A percentile compares a stretch with the other conserved stretches of the same genome.
These are phyloP conservation scores for Chiua sp. DNA, from an alignment of 1,284 basidiomycete species.

Conservation along the genomic window DNA sequence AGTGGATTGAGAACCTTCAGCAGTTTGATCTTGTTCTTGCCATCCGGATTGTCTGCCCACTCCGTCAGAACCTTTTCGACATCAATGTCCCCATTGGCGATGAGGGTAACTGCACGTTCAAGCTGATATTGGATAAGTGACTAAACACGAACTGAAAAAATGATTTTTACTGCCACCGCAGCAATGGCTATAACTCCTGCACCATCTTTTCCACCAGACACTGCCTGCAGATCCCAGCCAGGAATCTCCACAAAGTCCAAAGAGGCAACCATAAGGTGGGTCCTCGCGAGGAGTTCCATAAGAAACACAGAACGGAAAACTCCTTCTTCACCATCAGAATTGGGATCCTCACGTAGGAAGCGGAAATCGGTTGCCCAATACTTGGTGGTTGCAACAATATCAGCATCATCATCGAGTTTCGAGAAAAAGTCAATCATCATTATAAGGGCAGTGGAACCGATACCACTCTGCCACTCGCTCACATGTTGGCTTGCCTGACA, in stretches of 20 bases:
- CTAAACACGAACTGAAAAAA: background rate
- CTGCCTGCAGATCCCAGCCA: background rate
- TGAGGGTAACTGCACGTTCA: background rate
- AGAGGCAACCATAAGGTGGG: background rate
- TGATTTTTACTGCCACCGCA: background rate
- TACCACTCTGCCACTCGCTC: slow-evolving; percentile 10
- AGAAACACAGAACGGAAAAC: background rate
- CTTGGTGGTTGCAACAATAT: background rate
- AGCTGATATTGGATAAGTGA: background rate
- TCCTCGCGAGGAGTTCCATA: background rate
- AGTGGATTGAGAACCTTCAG: slow-evolving; percentile 2
- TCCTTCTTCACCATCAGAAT: background rate
- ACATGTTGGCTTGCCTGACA: slow-evolving; percentile 6
- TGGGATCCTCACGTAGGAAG: background rate
- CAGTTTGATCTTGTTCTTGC: slow-evolving; percentile 1
- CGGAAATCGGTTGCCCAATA: background rate
- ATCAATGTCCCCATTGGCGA: background rate
- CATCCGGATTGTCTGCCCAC: background rate
- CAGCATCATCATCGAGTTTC: background rate
- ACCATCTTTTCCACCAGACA: background rate
- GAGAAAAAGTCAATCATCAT: slow-evolving; percentile 9
- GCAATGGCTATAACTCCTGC: background rate
- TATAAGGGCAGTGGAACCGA: slow-evolving; percentile 8
- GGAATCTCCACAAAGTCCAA: background rate
- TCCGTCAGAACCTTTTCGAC: background rate